Evolutionary conservation across 2,329 filamentous ascomycete genomes (phyloP).

Genomic region (Lecanosticta acicola): DNA sequence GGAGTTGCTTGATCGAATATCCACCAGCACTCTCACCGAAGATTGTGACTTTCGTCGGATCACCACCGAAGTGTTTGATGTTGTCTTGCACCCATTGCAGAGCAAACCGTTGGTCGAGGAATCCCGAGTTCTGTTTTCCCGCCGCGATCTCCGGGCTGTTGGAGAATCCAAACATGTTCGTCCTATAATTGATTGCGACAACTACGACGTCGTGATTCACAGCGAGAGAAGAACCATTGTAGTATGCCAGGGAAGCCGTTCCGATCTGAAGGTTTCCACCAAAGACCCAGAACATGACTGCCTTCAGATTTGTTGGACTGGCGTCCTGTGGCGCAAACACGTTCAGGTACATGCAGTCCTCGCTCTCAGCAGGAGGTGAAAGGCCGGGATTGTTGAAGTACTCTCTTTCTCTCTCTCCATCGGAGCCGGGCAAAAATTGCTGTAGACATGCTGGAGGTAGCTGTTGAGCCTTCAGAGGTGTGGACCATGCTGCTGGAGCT

Average conservation of each 20-base stretch:
- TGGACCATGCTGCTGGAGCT: constrained; percentile 8
- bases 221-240: constrained; percentile 17
- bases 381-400: constrained; percentile 18
- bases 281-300: constrained; percentile 20
- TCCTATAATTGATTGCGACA: constrained; percentile 19
- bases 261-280: constrained; percentile 17
- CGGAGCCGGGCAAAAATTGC: constrained; percentile 14
- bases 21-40: constrained; percentile 21
- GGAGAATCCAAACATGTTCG: constrained; percentile 22
- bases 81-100: constrained; percentile 44
- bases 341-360: constrained; percentile 20
- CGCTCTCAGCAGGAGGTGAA: constrained; percentile 13
- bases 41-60: constrained; percentile 42
- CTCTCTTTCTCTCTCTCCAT: constrained; percentile 3
- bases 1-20: constrained; percentile 12
- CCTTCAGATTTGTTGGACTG: constrained; percentile 9
- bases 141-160: constrained; percentile 30
- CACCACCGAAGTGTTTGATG: constrained; percentile 43
- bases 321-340: constrained; percentile 14
- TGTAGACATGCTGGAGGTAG: constrained; percentile 19
- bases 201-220: constrained; percentile 20
- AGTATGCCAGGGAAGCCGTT: constrained; percentile 13
- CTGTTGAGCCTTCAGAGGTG: constrained; percentile 9
- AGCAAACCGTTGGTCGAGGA: constrained; percentile 31
- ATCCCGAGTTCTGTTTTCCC: constrained; percentile 28